Evolutionary conservation across 306 rosid species (phyloP).

Genomic region (Quercus alba): DNA sequence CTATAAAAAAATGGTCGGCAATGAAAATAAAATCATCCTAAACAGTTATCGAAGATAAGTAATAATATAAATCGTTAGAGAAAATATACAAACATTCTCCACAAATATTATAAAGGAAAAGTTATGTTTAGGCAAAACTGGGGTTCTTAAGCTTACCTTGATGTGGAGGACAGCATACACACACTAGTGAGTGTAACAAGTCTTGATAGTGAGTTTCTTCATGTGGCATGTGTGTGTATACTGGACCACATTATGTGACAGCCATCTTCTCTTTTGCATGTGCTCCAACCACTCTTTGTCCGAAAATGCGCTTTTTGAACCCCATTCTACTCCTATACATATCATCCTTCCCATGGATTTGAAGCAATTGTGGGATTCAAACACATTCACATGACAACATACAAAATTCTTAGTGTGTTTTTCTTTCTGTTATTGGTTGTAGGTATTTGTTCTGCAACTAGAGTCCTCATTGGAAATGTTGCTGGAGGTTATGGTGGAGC

Average conservation of each 20-base stretch:
- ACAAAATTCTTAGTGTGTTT: constrained; percentile 22
- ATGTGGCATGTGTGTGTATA: neutral
- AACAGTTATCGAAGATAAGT: too few species aligned
- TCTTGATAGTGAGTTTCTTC: neutral
- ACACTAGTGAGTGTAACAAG: constrained; percentile 27
- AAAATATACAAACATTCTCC: neutral
- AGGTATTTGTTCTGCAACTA: constrained; percentile 44
- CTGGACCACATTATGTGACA: neutral
- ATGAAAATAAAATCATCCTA: too few species aligned
- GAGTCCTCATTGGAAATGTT: constrained; percentile 33
- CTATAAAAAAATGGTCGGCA: too few species aligned
- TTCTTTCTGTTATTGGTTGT: constrained; percentile 31
- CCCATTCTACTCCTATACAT: constrained; percentile 31
- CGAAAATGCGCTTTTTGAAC: constrained; percentile 15
- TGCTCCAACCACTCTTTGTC: constrained; percentile 13
- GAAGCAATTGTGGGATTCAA: constrained; percentile 16
- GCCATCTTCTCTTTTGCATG: constrained; percentile 19
- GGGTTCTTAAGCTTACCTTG: neutral
- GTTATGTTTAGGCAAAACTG: neutral
- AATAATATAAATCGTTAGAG: neutral
- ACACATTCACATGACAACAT: constrained; percentile 30
- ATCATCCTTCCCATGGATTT: constrained; percentile 15
- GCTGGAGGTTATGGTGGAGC: constrained; percentile 9
- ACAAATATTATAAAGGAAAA: neutral
- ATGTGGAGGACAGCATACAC: constrained; percentile 68